phyloP scores from a whole-genome alignment of 2,329 filamentous ascomycete genomes.

The Zymoseptoria pseudotritici region DNA sequence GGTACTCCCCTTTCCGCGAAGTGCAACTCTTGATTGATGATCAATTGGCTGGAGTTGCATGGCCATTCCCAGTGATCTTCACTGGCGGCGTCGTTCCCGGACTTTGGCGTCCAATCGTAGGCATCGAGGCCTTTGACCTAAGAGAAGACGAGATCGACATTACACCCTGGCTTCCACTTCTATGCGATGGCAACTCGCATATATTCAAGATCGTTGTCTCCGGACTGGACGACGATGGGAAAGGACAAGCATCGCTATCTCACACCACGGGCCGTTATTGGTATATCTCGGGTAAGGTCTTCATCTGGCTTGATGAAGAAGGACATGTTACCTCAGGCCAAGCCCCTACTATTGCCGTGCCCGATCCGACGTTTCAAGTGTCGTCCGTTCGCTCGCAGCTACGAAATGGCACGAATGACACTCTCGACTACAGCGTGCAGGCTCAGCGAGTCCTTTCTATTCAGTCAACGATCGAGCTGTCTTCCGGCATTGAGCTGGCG shows the following conservation, averaged over 20 bases:
- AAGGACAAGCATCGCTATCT: slow-evolving; percentile 43
- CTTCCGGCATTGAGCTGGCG: slow-evolving; percentile 35
- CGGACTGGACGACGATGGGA: slow-evolving; percentile 54
- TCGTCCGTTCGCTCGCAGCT: slow-evolving; percentile 42
- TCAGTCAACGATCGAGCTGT: slow-evolving; percentile 45
- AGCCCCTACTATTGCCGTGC: slow-evolving; percentile 29
- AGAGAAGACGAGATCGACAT: slow-evolving; percentile 76
- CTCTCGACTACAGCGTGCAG: slow-evolving; percentile 46
- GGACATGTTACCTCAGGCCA: slow-evolving; percentile 47
- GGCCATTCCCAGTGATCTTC: slow-evolving; percentile 77
- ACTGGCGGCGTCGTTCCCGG: slow-evolving; percentile 72
- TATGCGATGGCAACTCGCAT: slow-evolving; percentile 59
- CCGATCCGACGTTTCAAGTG: slow-evolving; percentile 44
- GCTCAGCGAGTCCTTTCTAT: slow-evolving; percentile 51
- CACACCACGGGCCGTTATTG: slow-evolving; percentile 58
- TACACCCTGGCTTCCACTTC: slow-evolving; percentile 62
- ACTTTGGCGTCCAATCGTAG: slow-evolving; percentile 71
- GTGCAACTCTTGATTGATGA: slow-evolving; percentile 70
- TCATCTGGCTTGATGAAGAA: slow-evolving; percentile 60
- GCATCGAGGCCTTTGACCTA: slow-evolving; percentile 71
- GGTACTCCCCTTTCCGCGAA: slow-evolving; percentile 68
- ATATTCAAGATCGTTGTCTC: slow-evolving; percentile 61
- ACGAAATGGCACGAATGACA: slow-evolving; percentile 49
- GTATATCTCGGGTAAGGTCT: slow-evolving; percentile 72
- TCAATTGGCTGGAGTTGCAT: slow-evolving; percentile 63